Conservation (phyloP, 2,329 filamentous ascomycete species). For the Arachnomyces sp. region DNA sequence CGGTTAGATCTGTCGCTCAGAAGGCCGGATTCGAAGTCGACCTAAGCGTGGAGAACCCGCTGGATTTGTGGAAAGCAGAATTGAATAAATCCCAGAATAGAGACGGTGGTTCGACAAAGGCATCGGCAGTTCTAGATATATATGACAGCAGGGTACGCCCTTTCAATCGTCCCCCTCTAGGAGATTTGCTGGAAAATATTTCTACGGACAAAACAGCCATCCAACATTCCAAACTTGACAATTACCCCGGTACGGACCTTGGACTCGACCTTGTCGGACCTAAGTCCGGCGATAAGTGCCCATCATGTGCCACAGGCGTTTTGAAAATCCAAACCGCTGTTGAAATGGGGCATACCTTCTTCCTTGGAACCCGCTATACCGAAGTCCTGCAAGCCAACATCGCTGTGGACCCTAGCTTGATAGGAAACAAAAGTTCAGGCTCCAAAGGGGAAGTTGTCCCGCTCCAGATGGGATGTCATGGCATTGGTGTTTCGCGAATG, state of each 20-base stretch:
- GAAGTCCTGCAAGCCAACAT: slow-evolving; percentile 61
- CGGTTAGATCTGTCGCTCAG: slow-evolving; percentile 49
- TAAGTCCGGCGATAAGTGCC: slow-evolving; percentile 61
- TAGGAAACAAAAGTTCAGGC: slow-evolving; percentile 9
- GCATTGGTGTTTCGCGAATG: slow-evolving; percentile 85
- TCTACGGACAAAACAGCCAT: slow-evolving; percentile 14
- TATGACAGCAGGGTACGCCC: slow-evolving; percentile 34
- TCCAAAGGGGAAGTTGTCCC: slow-evolving; percentile 37
- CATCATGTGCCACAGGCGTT: slow-evolving; percentile 55
- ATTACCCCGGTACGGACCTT: slow-evolving; percentile 31
- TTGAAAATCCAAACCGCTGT: slow-evolving; percentile 65
- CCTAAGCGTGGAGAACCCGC: slow-evolving; percentile 55
- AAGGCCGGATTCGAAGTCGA: slow-evolving; percentile 59
- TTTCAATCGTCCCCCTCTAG: slow-evolving; percentile 32
- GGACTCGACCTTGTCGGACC: slow-evolving; percentile 58
- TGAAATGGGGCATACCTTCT: slow-evolving; percentile 91
- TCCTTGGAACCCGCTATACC: slow-evolving; percentile 83
- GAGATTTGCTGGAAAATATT: slow-evolving; percentile 21
- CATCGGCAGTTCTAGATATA: slow-evolving; percentile 28
- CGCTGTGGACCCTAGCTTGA: slow-evolving; percentile 30
- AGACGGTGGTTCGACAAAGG: slow-evolving; percentile 16
- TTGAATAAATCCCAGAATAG: slow-evolving; percentile 16
- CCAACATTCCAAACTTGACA: slow-evolving; percentile 27
- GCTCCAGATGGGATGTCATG: slow-evolving; percentile 93
- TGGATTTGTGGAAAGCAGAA: slow-evolving; percentile 44